A percentile compares a stretch with the other conserved stretches of the same genome.
Conservation (phyloP, 495 filamentous ascomycete species). For the Acidiella bohemica region DNA sequence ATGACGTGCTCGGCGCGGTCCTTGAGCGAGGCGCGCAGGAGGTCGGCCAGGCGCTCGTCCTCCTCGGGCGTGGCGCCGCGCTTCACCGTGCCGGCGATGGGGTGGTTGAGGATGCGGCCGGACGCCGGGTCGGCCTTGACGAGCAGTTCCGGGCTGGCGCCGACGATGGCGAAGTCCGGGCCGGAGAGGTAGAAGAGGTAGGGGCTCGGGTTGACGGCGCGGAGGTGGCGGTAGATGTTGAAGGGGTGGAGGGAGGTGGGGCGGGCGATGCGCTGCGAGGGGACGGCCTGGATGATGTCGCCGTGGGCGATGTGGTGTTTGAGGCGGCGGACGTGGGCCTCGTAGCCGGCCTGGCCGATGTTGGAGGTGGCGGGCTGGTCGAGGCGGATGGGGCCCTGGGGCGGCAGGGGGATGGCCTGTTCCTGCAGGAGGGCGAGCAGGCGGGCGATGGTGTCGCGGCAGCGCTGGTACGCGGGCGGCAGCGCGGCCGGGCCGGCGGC, state of each 20-base stretch:
- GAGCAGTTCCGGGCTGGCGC: slow-evolving; percentile 83
- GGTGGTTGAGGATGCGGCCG: slow-evolving; percentile 86
- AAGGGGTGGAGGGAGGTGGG: slow-evolving; percentile 87
- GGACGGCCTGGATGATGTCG: slow-evolving; percentile 95
- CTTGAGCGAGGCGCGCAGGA: slow-evolving; percentile 69
- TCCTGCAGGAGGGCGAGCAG: slow-evolving; percentile 55
- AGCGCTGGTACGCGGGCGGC: slow-evolving; percentile 51
- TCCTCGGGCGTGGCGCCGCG: slow-evolving; percentile 68
- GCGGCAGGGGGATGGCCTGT: slow-evolving; percentile 63
- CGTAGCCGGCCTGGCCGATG: slow-evolving; percentile 78
- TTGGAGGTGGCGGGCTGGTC: slow-evolving; percentile 81
- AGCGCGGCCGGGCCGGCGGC: slow-evolving; percentile 26
- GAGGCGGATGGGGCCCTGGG: slow-evolving; percentile 55
- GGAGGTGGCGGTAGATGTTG: slow-evolving; percentile 94
- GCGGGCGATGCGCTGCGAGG: slow-evolving; percentile 80
- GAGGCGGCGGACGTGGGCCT: slow-evolving; percentile 62
- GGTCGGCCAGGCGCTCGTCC: slow-evolving; percentile 63
- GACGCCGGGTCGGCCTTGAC: slow-evolving; percentile 61
- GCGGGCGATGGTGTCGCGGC: slow-evolving; percentile 44
- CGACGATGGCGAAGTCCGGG: slow-evolving; percentile 82
- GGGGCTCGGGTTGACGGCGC: slow-evolving; percentile 88
- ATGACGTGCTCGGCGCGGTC: slow-evolving; percentile 97
- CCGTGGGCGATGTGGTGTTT: slow-evolving; percentile 81
- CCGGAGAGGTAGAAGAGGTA: slow-evolving; percentile 96
- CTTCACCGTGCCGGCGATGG: slow-evolving; percentile 89